Conservation (phyloP, 306 rosid species). For the Acacia melanoxylon region DNA sequence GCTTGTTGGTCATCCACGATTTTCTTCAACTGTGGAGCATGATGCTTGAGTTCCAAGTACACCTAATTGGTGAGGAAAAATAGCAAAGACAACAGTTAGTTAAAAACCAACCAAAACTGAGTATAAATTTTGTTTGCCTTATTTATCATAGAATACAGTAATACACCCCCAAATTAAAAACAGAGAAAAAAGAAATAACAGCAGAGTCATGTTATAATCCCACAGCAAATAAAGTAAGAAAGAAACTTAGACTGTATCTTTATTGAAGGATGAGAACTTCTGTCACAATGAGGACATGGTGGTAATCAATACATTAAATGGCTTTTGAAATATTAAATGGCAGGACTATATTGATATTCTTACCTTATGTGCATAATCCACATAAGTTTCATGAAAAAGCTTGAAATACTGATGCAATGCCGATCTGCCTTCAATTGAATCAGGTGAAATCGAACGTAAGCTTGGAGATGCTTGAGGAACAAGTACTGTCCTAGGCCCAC, state of each 20-base stretch:
- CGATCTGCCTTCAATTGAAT: constrained; percentile 92
- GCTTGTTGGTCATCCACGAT: constrained; percentile 70
- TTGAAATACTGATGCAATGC: constrained; percentile 90
- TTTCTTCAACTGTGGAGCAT: constrained; percentile 82
- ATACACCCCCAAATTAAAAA: not conserved
- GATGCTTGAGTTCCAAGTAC: constrained; percentile 82
- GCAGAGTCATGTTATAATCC: constrained; percentile 10
- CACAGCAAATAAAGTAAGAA: constrained; percentile 3
- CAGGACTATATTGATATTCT: constrained; percentile 21
- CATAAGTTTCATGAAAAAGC: constrained; percentile 91
- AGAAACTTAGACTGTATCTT: not conserved
- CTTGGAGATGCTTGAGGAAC: constrained; percentile 73
- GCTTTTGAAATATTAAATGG: not conserved
- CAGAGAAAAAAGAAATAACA: not conserved
- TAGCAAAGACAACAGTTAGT: constrained; percentile 12
- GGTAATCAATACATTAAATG: not conserved
- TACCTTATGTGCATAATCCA: constrained; percentile 96
- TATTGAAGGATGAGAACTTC: not conserved
- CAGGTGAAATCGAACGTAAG: constrained; percentile 79
- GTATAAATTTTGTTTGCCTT: constrained; percentile 5
- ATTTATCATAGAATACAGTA: not conserved
- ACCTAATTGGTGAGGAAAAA: constrained; percentile 48
- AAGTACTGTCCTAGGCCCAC: constrained; percentile 83
- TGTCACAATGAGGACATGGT: not conserved
- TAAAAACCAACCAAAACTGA: constrained; percentile 15